Percentiles rank a stretch among this genome's conserved stretches.
Evolutionary conservation across 2,329 filamentous ascomycete genomes (phyloP).

Genomic region (Rosellinia necatrix): DNA sequence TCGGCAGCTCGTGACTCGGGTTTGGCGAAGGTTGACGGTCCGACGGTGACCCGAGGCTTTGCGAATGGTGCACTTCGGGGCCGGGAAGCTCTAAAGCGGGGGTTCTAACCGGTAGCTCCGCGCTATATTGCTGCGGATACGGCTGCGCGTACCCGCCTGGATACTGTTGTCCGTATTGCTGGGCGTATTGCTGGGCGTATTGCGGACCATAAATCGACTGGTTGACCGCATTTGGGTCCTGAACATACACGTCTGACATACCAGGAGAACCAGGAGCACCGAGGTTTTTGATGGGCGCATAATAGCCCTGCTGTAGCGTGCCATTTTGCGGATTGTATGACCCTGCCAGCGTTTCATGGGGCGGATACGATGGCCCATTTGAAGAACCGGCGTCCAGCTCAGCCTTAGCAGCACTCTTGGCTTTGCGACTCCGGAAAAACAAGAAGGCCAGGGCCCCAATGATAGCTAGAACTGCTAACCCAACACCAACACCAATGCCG

Average conservation of each 20-base stretch:
- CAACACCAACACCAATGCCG: constrained; percentile 43
- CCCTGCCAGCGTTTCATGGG: constrained; percentile 16
- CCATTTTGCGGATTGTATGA: constrained; percentile 14
- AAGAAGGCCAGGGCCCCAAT: constrained; percentile 35
- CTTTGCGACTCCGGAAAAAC: constrained; percentile 37
- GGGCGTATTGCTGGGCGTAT: constrained; percentile 21
- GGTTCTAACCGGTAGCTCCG: constrained; percentile 27
- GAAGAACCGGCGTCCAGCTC: constrained; percentile 1
- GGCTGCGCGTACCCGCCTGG: constrained; percentile 27
- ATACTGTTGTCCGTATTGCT: constrained; percentile 27
- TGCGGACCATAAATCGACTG: constrained; percentile 24
- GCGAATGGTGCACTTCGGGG: not conserved
- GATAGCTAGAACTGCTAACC: constrained; percentile 32
- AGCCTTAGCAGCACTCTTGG: constrained; percentile 22
- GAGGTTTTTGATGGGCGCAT: constrained; percentile 32
- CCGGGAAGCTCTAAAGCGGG: constrained; percentile 25
- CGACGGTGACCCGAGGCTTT: not conserved
- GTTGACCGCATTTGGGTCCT: constrained; percentile 17
- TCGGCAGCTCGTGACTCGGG: not conserved
- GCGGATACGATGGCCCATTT: constrained; percentile 3
- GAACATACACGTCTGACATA: constrained; percentile 12
- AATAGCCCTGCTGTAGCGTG: constrained; percentile 29
- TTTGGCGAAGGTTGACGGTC: constrained; percentile 1
- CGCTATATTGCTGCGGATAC: constrained; percentile 29
- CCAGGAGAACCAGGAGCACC: constrained; percentile 20